Evolutionary conservation across 108 stramenopile species (phyloP).

Genomic region (Skeletonema menzelii): DNA sequence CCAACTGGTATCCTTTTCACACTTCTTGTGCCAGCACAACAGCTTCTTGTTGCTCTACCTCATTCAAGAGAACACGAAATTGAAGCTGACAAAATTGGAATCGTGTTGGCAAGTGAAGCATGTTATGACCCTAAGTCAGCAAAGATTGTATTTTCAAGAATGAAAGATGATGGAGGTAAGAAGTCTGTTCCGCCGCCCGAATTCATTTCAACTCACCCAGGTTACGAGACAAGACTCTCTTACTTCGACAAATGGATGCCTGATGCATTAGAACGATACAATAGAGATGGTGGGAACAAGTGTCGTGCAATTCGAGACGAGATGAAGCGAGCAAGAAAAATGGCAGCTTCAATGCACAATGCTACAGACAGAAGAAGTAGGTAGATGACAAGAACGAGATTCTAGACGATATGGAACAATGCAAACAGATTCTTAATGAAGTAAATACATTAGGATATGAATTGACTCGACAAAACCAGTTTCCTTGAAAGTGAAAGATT

Average conservation of each 20-base stretch:
- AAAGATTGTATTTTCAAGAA: constrained; percentile 61
- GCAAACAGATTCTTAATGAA: too few relatives aligned
- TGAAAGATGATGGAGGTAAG: constrained; percentile 42
- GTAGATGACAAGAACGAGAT: not conserved
- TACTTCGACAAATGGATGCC: constrained; percentile 75
- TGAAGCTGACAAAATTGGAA: constrained; percentile 86
- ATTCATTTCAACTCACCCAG: constrained; percentile 83
- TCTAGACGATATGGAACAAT: too few relatives aligned
- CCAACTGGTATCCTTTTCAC: constrained; percentile 68
- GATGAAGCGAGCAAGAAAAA: constrained; percentile 55
- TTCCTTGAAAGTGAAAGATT: too few relatives aligned
- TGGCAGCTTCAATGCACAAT: constrained; percentile 40
- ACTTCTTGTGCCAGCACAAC: constrained; percentile 60
- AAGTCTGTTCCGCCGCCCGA: constrained; percentile 60
- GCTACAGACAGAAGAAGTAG: not conserved
- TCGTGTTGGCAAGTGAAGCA: constrained; percentile 67
- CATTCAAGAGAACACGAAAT: constrained; percentile 75
- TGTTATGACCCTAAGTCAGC: constrained; percentile 85
- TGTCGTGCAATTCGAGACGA: constrained; percentile 60
- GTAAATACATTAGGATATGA: too few relatives aligned
- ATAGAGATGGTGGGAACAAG: constrained; percentile 52
- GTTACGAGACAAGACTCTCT: constrained; percentile 60
- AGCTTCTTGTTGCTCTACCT: constrained; percentile 63
- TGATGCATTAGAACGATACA: constrained; percentile 51
- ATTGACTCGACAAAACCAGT: too few relatives aligned